These are phyloP conservation scores for Cercospora zeina DNA, from an alignment of 2,329 filamentous ascomycete species.

Conservation along the genomic window DNA sequence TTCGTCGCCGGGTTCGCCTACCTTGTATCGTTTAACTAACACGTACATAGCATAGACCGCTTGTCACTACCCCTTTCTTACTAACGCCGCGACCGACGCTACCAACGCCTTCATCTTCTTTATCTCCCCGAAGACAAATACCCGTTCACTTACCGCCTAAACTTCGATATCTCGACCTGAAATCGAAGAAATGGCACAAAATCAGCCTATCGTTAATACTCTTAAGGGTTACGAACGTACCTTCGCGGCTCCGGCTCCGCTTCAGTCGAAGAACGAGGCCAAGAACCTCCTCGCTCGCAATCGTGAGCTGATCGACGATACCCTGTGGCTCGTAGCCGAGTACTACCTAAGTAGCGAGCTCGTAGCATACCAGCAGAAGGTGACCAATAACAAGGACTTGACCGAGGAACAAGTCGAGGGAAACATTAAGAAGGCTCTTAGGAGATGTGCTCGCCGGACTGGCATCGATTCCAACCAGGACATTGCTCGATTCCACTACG, in stretches of 20 bases:
- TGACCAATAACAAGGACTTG: background rate
- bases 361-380: background rate
- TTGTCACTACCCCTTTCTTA: background rate
- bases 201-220: conserved; percentile 1
- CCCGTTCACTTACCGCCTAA: background rate
- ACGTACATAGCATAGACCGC: too few species aligned
- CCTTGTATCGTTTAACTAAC: too few species aligned
- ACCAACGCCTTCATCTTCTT: background rate
- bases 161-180: background rate
- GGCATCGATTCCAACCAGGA: background rate
- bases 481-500: conserved; percentile 2
- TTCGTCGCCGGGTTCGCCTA: too few species aligned
- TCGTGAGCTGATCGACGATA: conserved; percentile 2
- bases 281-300: conserved; percentile 1
- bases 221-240: conserved; percentile 1
- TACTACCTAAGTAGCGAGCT: background rate
- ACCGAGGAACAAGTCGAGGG: background rate
- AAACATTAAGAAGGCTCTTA: conserved; percentile 2
- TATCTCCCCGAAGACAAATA: background rate
- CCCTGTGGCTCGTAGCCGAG: conserved; percentile 6
- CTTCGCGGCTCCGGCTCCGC: conserved; percentile 4
- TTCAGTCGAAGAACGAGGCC: background rate
- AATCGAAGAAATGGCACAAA: background rate
- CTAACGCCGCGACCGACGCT: background rate
- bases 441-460: background rate